Evolutionary conservation across 2,329 filamentous ascomycete genomes (phyloP).

Genomic region (Aureobasidium sp.): DNA sequence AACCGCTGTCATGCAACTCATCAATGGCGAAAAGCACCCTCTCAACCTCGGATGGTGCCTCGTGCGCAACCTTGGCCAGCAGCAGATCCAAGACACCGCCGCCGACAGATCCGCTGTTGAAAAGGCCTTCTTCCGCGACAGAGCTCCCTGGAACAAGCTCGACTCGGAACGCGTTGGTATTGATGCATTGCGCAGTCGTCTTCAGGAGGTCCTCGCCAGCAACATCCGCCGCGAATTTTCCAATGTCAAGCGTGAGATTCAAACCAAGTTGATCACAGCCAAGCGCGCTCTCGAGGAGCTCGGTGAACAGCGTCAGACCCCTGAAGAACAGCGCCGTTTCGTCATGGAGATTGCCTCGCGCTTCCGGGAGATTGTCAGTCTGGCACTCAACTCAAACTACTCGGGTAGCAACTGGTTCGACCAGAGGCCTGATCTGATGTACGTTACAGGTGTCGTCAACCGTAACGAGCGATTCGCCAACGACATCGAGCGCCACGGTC

Average conservation of each 20-base stretch:
- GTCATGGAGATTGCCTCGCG: constrained; percentile 38
- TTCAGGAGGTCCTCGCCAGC: constrained; percentile 37
- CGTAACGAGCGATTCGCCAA: constrained; percentile 5
- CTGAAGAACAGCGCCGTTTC: constrained; percentile 43
- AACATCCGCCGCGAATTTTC: constrained; percentile 43
- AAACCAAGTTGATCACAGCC: constrained; percentile 25
- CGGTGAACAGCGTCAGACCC: constrained; percentile 42
- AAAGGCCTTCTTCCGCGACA: constrained; percentile 29
- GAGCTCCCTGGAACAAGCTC: constrained; percentile 33
- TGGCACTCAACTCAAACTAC: constrained; percentile 34
- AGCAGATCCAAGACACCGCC: constrained; percentile 21
- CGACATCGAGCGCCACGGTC: background rate
- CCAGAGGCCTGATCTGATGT: constrained; percentile 23
- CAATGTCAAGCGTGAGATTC: constrained; percentile 34
- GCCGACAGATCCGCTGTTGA: constrained; percentile 24
- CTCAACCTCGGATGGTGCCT: constrained; percentile 31
- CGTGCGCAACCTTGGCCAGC: constrained; percentile 28
- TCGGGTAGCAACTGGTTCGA: constrained; percentile 31
- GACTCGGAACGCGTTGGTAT: constrained; percentile 37
- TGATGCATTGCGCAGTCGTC: constrained; percentile 32
- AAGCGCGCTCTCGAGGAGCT: constrained; percentile 37
- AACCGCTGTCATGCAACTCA: constrained; percentile 22
- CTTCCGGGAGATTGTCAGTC: constrained; percentile 25
- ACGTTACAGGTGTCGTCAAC: background rate
- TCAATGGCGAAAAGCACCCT: constrained; percentile 23